These are phyloP conservation scores for Lobulomyces angularis DNA, from an alignment of 192 early-diverging fungal species.

Conservation along the genomic window DNA sequence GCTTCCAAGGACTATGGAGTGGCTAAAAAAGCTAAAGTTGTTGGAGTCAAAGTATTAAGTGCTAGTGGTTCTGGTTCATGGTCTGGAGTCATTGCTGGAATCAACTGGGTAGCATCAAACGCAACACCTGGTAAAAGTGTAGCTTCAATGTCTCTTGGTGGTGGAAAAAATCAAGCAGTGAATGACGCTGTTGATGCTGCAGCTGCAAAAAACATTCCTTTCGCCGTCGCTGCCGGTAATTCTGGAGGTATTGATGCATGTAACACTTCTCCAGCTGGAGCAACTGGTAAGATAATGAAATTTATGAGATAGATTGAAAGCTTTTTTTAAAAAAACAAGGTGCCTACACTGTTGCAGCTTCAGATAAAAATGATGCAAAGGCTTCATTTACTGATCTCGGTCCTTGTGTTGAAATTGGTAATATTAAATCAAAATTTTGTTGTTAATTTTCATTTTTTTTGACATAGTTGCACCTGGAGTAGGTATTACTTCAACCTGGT, in stretches of 20 bases:
- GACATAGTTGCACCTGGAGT: conserved; percentile 50
- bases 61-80: conserved; percentile 33
- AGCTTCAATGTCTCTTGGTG: conserved; percentile 66
- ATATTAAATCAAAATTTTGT: too few species aligned
- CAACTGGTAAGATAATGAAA: conserved; percentile 34
- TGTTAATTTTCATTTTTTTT: too few species aligned
- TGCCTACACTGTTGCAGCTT: conserved; percentile 22
- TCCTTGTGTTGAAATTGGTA: conserved; percentile 54
- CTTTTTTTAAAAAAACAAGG: neutral
- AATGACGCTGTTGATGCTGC: conserved; percentile 35
- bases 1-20: conserved; percentile 46
- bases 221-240: conserved; percentile 47
- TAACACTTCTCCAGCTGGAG: conserved; percentile 32
- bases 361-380: conserved; percentile 9
- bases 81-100: conserved; percentile 36
- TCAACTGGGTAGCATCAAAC: conserved; percentile 24
- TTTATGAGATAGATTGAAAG: neutral
- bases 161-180: conserved; percentile 62
- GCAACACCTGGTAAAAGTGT: conserved; percentile 8
- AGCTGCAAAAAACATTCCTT: conserved; percentile 18
- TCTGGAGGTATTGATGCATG: conserved; percentile 43
- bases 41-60: conserved; percentile 49
- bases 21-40: conserved; percentile 44
- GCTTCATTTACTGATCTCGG: conserved; percentile 40
- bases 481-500: conserved; percentile 30